Evolutionary conservation across 192 early-diverging fungal genomes (phyloP).

Genomic region (Dissophora globulifera): DNA sequence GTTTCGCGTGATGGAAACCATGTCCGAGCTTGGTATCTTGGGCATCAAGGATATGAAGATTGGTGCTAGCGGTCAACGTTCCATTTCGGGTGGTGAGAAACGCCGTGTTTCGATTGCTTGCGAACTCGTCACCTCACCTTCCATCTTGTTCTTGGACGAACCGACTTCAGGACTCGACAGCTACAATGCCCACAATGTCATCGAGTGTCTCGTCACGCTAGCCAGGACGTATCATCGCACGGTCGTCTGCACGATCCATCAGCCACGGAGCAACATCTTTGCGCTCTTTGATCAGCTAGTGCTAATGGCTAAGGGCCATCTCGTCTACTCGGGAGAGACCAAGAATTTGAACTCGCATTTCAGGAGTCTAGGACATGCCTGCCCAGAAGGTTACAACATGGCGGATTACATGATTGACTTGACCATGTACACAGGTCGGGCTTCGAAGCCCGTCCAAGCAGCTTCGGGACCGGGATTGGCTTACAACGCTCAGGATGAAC

Average conservation of each 20-base stretch:
- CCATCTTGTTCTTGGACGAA: conserved; percentile 91
- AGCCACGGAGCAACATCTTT: conserved; percentile 93
- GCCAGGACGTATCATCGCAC: conserved; percentile 73
- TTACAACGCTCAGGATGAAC: conserved; percentile 6
- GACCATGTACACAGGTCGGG: conserved; percentile 66
- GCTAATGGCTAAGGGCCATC: conserved; percentile 82
- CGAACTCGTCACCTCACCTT: conserved; percentile 92
- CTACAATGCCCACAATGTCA: conserved; percentile 94
- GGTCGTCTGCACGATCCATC: conserved; percentile 94
- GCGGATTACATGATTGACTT: conserved; percentile 87
- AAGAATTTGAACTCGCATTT: conserved; percentile 75
- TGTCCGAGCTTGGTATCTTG: conserved; percentile 88
- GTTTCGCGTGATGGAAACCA: conserved; percentile 79
- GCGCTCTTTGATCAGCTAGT: conserved; percentile 90
- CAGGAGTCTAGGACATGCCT: conserved; percentile 77
- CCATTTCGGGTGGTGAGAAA: conserved; percentile 93
- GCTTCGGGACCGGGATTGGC: too few relatives aligned
- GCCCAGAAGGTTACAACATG: conserved; percentile 90
- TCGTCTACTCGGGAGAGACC: conserved; percentile 87
- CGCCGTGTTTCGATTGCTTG: conserved; percentile 94
- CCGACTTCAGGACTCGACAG: conserved; percentile 89
- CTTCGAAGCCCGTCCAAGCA: too few relatives aligned
- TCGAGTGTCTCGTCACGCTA: conserved; percentile 87
- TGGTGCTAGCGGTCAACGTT: conserved; percentile 73
- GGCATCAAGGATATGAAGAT: conserved; percentile 85